These are phyloP conservation scores for Platismatia glauca DNA, from an alignment of 495 filamentous ascomycete genomes.

Conservation along the genomic window DNA sequence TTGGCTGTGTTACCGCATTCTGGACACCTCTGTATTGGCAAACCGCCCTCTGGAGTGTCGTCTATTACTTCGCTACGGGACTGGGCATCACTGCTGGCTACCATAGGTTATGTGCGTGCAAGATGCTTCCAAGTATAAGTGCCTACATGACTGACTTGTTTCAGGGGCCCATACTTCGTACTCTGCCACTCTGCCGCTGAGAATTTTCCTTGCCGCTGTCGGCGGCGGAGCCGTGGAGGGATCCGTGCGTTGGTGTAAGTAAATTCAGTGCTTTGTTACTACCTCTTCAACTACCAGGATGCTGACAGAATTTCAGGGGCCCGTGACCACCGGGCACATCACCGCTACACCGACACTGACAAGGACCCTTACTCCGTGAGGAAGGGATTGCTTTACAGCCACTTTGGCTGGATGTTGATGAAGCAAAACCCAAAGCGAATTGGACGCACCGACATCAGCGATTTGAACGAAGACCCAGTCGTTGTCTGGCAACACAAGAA, in stretches of 20 bases:
- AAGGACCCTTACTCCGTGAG: conserved; percentile 99
- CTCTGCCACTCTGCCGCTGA: conserved; percentile 77
- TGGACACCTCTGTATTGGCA: conserved; percentile 71
- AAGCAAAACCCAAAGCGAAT: conserved; percentile 91
- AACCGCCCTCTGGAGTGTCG: conserved; percentile 71
- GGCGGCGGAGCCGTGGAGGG: conserved; percentile 95
- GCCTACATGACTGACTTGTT: neutral
- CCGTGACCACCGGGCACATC: conserved; percentile 91
- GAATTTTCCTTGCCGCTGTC: conserved; percentile 84
- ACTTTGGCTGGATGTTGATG: conserved; percentile 83
- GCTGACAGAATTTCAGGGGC: conserved; percentile 42
- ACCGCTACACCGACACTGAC: conserved; percentile 97
- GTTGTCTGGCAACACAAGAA: conserved; percentile 92
- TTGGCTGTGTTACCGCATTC: conserved; percentile 65
- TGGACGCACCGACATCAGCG: conserved; percentile 92
- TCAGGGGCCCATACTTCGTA: conserved; percentile 89
- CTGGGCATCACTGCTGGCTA: conserved; percentile 43
- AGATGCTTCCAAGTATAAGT: neutral
- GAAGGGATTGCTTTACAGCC: conserved; percentile 42
- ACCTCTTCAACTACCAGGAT: neutral
- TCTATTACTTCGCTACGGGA: conserved; percentile 55
- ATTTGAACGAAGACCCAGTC: conserved; percentile 89
- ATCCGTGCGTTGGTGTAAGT: conserved; percentile 74
- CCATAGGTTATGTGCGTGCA: conserved; percentile 52
- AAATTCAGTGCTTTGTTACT: neutral